Conservation (phyloP, 2,329 filamentous ascomycete species). For the Penicillium paneum region DNA sequence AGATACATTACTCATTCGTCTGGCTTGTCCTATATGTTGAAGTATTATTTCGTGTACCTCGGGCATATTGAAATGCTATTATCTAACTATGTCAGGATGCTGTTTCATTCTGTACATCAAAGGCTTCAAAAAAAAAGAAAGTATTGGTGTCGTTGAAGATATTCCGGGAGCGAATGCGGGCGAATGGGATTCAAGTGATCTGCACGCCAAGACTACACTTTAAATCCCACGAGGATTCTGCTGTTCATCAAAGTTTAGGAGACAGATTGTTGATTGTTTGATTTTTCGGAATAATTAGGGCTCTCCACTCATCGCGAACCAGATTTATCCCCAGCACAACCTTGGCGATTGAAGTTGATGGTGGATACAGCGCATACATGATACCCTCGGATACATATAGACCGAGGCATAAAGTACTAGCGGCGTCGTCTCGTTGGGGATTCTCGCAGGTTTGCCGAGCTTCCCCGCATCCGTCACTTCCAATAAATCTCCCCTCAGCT, state of each 20-base stretch:
- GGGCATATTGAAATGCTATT: neutral
- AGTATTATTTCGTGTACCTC: neutral
- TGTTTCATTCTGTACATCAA: neutral
- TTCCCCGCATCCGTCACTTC: slow-evolving; percentile 6
- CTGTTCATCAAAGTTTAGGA: neutral
- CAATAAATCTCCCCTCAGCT: slow-evolving; percentile 1
- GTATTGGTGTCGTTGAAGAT: too few species aligned
- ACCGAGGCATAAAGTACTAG: slow-evolving; percentile 2
- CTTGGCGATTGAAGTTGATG: neutral
- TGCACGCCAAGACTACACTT: slow-evolving; percentile 7
- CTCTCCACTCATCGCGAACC: neutral
- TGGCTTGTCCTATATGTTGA: neutral
- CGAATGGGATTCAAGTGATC: neutral
- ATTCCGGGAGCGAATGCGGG: neutral
- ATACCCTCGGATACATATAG: slow-evolving; percentile 6
- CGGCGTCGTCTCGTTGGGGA: neutral
- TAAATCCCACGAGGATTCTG: neutral
- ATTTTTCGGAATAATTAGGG: neutral
- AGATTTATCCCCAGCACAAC: neutral
- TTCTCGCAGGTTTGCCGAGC: neutral
- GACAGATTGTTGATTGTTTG: neutral
- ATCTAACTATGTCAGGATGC: neutral
- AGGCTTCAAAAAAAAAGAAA: neutral
- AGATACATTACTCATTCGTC: neutral
- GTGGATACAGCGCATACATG: neutral